Percentiles rank a stretch among this genome's conserved stretches.
phyloP scores from a whole-genome alignment of 139 green algal species.

The Chlamydomonas applanata region DNA sequence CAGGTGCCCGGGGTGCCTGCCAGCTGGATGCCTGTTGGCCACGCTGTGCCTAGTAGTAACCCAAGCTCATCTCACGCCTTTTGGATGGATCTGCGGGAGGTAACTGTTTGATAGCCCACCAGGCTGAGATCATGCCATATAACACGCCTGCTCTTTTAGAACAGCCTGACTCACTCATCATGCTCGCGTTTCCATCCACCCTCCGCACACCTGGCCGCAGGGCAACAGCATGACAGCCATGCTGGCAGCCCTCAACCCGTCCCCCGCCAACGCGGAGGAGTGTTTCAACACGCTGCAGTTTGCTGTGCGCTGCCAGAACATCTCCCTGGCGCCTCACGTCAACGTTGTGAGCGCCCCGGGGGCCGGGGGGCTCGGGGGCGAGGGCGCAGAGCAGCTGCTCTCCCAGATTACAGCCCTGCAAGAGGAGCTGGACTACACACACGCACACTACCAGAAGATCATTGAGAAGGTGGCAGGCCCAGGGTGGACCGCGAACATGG shows the following conservation, averaged over 20 bases:
- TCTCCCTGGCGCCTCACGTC: constrained; percentile 24
- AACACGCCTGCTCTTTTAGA: neutral
- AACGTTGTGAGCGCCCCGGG: constrained; percentile 28
- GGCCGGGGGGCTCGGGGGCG: neutral
- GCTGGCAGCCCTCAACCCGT: constrained; percentile 42
- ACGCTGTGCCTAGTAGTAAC: no score
- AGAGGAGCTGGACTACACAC: constrained; percentile 53
- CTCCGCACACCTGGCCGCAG: neutral
- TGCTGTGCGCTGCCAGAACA: constrained; percentile 37
- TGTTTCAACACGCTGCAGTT: constrained; percentile 51
- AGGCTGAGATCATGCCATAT: no score
- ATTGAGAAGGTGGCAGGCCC: constrained; percentile 35
- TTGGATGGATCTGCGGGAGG: neutral
- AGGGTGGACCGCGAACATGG: constrained; percentile 20
- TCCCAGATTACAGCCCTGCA: constrained; percentile 27
- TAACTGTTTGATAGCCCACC: no score
- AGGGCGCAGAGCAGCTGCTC: neutral
- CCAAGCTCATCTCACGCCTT: no score
- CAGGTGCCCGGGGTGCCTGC: no score
- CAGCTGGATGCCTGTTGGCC: no score
- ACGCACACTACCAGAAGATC: constrained; percentile 61
- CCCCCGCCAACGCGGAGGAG: constrained; percentile 39
- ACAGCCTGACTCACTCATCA: neutral
- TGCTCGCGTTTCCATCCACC: neutral
- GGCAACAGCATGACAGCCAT: constrained; percentile 38